Conservation (phyloP, 805 yeast genomes). For the Nakazawaea wickerhamii region DNA sequence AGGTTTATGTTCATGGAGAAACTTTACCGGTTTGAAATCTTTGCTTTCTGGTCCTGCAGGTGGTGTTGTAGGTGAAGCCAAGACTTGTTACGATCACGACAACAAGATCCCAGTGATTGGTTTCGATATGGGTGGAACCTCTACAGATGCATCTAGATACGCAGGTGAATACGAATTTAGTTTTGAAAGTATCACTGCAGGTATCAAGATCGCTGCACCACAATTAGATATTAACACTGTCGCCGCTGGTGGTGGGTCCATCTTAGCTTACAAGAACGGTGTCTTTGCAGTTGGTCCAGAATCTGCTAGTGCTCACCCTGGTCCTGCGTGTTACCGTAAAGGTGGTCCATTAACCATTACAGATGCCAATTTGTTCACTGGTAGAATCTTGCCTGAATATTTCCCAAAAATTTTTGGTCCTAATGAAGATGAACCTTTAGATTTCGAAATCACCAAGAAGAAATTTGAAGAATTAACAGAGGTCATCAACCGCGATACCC, state of each 20-base stretch:
- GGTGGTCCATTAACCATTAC: slow-evolving; percentile 30
- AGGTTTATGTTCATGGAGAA: slow-evolving; percentile 46
- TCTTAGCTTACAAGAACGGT: slow-evolving; percentile 15
- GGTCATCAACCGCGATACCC: slow-evolving; percentile 23
- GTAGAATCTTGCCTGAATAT: slow-evolving; percentile 24
- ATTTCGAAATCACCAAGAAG: slow-evolving; percentile 18
- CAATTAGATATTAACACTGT: slow-evolving; percentile 21
- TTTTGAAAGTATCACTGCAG: slow-evolving; percentile 23
- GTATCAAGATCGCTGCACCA: slow-evolving; percentile 24
- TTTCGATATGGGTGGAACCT: slow-evolving; percentile 34
- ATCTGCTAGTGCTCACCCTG: slow-evolving; percentile 29
- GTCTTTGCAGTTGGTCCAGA: slow-evolving; percentile 29
- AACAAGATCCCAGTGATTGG: slow-evolving; percentile 24
- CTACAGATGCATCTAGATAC: slow-evolving; percentile 52
- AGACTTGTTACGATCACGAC: slow-evolving; percentile 39
- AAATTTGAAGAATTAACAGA: slow-evolving; percentile 25
- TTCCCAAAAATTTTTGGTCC: slow-evolving; percentile 30
- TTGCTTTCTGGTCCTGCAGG: slow-evolving; percentile 57
- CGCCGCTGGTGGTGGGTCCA: slow-evolving; percentile 20
- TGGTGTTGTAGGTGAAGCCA: slow-evolving; percentile 52
- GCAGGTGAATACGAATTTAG: slow-evolving; percentile 25
- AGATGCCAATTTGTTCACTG: slow-evolving; percentile 28
- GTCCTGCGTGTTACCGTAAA: slow-evolving; percentile 30
- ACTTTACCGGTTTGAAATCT: slow-evolving; percentile 48
- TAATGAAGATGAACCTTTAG: slow-evolving; percentile 24